Base-by-base conservation (phyloP, 306 rosid species). In the Trifolium repens region DNA sequence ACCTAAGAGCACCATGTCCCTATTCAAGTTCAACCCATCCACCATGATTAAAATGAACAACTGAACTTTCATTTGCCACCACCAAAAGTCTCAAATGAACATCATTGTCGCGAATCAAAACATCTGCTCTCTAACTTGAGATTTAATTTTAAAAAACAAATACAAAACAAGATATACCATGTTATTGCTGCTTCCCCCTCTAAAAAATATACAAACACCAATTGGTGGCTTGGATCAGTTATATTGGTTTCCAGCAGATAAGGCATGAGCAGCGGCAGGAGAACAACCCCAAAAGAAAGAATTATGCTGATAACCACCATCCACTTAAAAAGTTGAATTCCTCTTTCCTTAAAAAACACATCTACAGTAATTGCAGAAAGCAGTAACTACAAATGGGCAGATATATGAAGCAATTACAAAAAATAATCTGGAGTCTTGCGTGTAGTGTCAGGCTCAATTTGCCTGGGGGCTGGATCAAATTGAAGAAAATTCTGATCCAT, bases 381-480 rank as follows among this genome's bases (percentile, higher is more conserved):
- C 85, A 81, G 67, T 84, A 89, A 78, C 88, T 79, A 87, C 87
- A 82, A 73, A 80, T 85, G 71, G 81, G 73, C 39, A 71, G 79
- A 83, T 57, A 81, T 70, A 70, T 68, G 74, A 80, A 86, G 85
- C 91, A 79, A 91, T 88, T 83, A 94, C 87, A 94, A 91, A 94
- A 94, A 94, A 86, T 94, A 94, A 79, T 94, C 98, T 1, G 98
- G 98, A 71, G 98, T 94, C 94, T 91, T 94, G 91, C 98, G 98
- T 42, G 96, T 86, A 68, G 91, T 84, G 88, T 94, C 98, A 0
- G 98, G 98, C 80, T 94, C 98, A 66, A 94, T 88, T 84, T 94
- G 98, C 81, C 97, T 91, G 61, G 98, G 98, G 59, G 98, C 98
- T 9, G 98, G 98, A 76, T 94, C 98, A 86, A 94, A 94, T 80